These are phyloP conservation scores for Rhizopus delemar DNA, from an alignment of 371 early-diverging fungal genomes.

Conservation along the genomic window DNA sequence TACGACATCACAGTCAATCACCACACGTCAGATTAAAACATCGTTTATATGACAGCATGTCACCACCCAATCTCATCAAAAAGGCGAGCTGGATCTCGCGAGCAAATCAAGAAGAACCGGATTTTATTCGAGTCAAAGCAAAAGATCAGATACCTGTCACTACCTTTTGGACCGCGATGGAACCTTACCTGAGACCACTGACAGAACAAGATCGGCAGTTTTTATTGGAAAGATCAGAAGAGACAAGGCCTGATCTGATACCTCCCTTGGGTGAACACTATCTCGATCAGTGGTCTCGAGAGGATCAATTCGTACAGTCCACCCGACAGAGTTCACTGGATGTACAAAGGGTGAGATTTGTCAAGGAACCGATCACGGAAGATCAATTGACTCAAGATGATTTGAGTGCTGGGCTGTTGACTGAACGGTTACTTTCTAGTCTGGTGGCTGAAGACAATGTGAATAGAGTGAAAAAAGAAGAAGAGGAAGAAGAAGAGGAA, in stretches of 20 bases:
- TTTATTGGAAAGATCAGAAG: conserved; percentile 67
- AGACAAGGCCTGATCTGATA: conserved; percentile 68
- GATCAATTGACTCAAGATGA: conserved; percentile 55
- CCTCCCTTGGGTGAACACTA: conserved; percentile 81
- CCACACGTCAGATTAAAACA: conserved; percentile 41
- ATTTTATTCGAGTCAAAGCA: conserved; percentile 47
- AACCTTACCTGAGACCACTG: conserved; percentile 80
- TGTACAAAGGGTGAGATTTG: conserved; percentile 9
- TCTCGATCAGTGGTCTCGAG: conserved; percentile 80
- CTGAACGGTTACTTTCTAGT: conserved; percentile 73
- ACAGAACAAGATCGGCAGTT: conserved; percentile 77
- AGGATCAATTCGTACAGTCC: conserved; percentile 51
- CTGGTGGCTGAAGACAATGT: conserved; percentile 60
- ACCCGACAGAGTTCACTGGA: background rate
- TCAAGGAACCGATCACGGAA: conserved; percentile 41
- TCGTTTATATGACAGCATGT: conserved; percentile 23
- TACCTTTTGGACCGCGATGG: conserved; percentile 79
- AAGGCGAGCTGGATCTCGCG: conserved; percentile 10
- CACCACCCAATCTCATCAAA: conserved; percentile 33
- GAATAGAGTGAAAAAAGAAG: conserved; percentile 18
- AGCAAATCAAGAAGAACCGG: conserved; percentile 31
- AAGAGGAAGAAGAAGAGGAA: conserved; percentile 22
- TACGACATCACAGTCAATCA: conserved; percentile 29
- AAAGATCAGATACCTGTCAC: conserved; percentile 77
- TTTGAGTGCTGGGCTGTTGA: conserved; percentile 63